These are phyloP conservation scores for Chrysoporthe cubensis DNA, from an alignment of 2,329 filamentous ascomycete genomes.

Conservation along the genomic window DNA sequence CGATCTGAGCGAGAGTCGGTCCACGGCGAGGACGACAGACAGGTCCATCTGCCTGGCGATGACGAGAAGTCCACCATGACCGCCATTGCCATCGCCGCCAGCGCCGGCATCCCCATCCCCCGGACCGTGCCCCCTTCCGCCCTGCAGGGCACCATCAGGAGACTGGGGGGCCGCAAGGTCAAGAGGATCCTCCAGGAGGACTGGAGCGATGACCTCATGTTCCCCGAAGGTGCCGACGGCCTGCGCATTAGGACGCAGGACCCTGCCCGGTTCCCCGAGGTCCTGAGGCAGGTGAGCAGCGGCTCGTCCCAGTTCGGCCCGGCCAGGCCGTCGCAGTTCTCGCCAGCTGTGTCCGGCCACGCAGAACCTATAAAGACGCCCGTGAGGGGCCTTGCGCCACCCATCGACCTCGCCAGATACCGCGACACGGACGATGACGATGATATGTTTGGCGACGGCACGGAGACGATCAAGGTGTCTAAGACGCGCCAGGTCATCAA, in stretches of 20 bases:
- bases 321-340: conserved; percentile 39
- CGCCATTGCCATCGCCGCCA: conserved; percentile 84
- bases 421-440: conserved; percentile 65
- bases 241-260: conserved; percentile 69
- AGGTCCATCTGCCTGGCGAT: conserved; percentile 81
- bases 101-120: conserved; percentile 89
- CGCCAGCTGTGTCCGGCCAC: conserved; percentile 30
- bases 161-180: conserved; percentile 76
- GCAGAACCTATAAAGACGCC: conserved; percentile 23
- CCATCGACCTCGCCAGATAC: conserved; percentile 66
- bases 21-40: conserved; percentile 83
- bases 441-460: conserved; percentile 66
- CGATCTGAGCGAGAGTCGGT: conserved; percentile 80
- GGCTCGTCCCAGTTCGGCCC: conserved; percentile 57
- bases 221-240: conserved; percentile 62
- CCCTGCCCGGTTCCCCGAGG: conserved; percentile 66
- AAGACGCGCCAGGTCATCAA: conserved; percentile 63
- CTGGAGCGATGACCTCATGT: conserved; percentile 78
- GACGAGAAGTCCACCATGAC: conserved; percentile 83
- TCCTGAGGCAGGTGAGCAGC: conserved; percentile 63
- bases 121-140: conserved; percentile 86
- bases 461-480: conserved; percentile 69
- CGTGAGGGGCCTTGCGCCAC: conserved; percentile 41
- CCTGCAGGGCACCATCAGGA: conserved; percentile 88
- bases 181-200: conserved; percentile 77